Conservation (phyloP, 768 basidiomycete genomes). For the Lactarius evosmus region DNA sequence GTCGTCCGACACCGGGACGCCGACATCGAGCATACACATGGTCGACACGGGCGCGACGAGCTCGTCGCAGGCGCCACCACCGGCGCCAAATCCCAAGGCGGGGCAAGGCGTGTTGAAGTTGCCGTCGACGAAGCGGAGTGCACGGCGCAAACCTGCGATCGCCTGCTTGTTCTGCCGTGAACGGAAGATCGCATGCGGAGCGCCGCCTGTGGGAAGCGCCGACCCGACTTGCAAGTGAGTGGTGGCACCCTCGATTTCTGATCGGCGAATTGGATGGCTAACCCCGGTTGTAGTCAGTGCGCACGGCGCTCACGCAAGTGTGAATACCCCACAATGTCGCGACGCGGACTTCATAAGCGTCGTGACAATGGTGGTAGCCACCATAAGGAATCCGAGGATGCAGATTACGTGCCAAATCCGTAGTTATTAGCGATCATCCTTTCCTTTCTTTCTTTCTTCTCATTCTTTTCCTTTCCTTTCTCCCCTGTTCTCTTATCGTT, state of each 20-base stretch:
- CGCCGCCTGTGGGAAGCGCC: constrained; percentile 24
- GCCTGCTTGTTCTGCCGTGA: constrained; percentile 44
- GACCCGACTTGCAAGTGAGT: constrained; percentile 29
- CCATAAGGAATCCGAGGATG: constrained; percentile 18
- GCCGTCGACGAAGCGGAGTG: constrained; percentile 21
- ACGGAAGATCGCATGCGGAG: constrained; percentile 42
- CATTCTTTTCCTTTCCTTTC: background rate
- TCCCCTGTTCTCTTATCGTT: background rate
- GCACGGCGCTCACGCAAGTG: constrained; percentile 27
- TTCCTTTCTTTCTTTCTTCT: background rate
- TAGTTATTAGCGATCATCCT: constrained; percentile 1
- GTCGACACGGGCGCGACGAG: background rate
- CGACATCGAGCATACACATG: constrained; percentile 18
- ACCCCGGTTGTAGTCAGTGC: constrained; percentile 23
- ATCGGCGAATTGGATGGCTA: constrained; percentile 9
- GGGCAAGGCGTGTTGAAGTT: constrained; percentile 25
- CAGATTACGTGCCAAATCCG: constrained; percentile 21
- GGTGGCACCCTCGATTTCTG: background rate
- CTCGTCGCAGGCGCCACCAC: constrained; percentile 2
- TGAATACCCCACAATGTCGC: constrained; percentile 29
- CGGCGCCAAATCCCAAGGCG: constrained; percentile 17
- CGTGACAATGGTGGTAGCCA: constrained; percentile 18
- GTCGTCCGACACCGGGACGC: constrained; percentile 19
- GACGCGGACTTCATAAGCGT: constrained; percentile 29
- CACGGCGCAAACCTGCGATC: constrained; percentile 30